A percentile compares a stretch with the other conserved stretches of the same genome.
Conservation (phyloP, 2,329 filamentous ascomycete genomes). For the Penicillium sp. region DNA sequence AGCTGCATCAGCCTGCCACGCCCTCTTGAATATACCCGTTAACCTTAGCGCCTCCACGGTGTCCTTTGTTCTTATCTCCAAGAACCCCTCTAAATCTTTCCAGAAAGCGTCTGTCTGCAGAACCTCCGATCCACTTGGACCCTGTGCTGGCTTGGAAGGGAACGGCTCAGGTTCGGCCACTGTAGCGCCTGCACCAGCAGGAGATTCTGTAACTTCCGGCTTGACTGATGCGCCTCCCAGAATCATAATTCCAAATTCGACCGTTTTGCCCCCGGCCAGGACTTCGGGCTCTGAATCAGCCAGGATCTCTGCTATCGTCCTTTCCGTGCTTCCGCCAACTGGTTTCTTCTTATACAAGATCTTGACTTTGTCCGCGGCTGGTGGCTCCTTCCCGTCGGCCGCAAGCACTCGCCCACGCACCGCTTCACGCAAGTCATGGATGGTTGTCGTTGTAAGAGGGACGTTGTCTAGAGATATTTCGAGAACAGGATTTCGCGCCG, state of each 20-base stretch:
- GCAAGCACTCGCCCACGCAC: conserved; percentile 63
- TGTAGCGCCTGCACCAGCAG: conserved; percentile 19
- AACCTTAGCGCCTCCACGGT: conserved; percentile 61
- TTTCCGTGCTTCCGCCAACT: conserved; percentile 56
- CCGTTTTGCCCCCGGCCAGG: conserved; percentile 38
- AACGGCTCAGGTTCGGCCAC: conserved; percentile 27
- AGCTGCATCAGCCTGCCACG: conserved; percentile 52
- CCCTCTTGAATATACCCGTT: conserved; percentile 63
- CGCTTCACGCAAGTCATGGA: conserved; percentile 72
- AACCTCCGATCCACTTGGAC: conserved; percentile 55
- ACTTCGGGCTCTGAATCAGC: conserved; percentile 48
- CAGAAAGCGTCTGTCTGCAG: conserved; percentile 75
- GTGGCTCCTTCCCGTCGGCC: conserved; percentile 37
- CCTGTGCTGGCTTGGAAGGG: conserved; percentile 43
- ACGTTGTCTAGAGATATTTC: conserved; percentile 61
- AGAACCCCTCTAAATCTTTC: conserved; percentile 75
- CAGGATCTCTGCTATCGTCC: conserved; percentile 70
- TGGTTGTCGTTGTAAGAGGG: conserved; percentile 63
- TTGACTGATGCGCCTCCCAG: conserved; percentile 63
- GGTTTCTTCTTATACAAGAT: conserved; percentile 86
- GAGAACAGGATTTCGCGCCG: conserved; percentile 69
- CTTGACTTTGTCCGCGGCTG: conserved; percentile 69
- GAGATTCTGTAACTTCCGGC: conserved; percentile 26
- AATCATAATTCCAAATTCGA: conserved; percentile 86
- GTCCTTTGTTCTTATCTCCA: conserved; percentile 75